Base-by-base conservation (phyloP, 2,329 filamentous ascomycete species). In the Penicillium sp. region DNA sequence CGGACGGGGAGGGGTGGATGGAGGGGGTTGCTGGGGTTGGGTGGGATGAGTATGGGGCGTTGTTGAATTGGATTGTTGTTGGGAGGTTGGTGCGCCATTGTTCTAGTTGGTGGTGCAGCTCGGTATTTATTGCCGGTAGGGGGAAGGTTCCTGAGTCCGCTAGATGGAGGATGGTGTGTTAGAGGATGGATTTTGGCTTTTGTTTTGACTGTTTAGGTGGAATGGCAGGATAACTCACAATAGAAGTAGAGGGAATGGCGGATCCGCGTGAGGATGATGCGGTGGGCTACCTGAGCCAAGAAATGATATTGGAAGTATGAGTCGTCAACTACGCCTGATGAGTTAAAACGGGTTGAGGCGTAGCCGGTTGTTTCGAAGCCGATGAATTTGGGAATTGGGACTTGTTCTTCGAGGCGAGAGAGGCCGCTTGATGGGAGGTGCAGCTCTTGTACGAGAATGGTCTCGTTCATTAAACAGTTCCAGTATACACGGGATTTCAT, bases 301-400 rank as follows among this genome's bases (percentile, higher is more conserved):
- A 84, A 84, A 61, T 84, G 82, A 57, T 83, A 84, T 66, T 84
- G 81, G 69, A 82, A 84, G 60, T 81, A 81, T 1, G 81, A 78
- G 58, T 83, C 81, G 54, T 82, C 80, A 40, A 81, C 75, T 47
- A 81, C 75, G 6, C 72, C 73, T 8, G 67, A 61, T 17, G 71
- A 61, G 17, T 67, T 62, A 47, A 68, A 68, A 7, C 71, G 65
- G 49, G 58, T 73, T 27, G 63, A 70, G 47, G 61, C 71, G 62
- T 73, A 72, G 53, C 69, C 70, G 15, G 68, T 65, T 25, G 70
- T 67, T 56, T 76, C 76, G 56, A 77, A 82, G 4, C 72, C 69
- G 29, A 78, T 81, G 55, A 84, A 84, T 63, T 81, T 82, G 0
- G 82, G 82, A 27, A 84, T 75, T 0, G 81, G 81, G 19, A 83